Evolutionary conservation across 495 filamentous ascomycete species (phyloP), one percentile per base, ranked within the genome.

Genomic region (Trichoderma reesei): DNA sequence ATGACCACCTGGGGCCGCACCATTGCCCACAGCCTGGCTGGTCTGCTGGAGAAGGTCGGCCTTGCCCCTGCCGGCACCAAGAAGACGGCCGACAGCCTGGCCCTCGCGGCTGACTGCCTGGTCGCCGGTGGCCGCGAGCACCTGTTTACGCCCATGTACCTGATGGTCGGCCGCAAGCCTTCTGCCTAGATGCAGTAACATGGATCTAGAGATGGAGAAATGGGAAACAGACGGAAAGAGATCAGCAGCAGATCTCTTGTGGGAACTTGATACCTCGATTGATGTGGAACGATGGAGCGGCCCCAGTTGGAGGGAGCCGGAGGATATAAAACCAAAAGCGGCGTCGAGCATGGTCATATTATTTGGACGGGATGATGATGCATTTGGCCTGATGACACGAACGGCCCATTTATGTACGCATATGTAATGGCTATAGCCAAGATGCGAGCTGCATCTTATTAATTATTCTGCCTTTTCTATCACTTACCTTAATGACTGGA

Each of bases 91-190:
- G 89, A 97, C 76, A 89, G 87, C 68, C 77, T 98, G 66, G 92
- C 88, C 10, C 65, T 85, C 65, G 94, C 90, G 20, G 94, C 84
- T 33, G 95, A 98, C 73, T 89, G 85, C 66, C 80, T 98, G 62
- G 94, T 96, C 7, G 91, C 88, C 56, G 94, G 94, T 76, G 94
- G 86, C 42, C 87, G 89, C 82, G 85, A 91, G 82, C 90, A 96
- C 72, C 83, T 98, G 18, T 98, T 98, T 79, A 98, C 94, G 0
- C 94, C 94, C 42, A 98, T 98, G 94, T 98, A 97, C 80, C 79
- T 98, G 74, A 97, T 98, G 94, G 86, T 98, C 64, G 94, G 84
- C 42, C 85, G 91, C 77, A 98, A 98, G 81, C 90, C 93, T n/a
- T 68, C 68, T 51, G 70, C 78, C 67, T 80, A 72, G 66, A 18